phyloP scores from a whole-genome alignment of 306 rosid genomes.

The Pueraria montana region DNA sequence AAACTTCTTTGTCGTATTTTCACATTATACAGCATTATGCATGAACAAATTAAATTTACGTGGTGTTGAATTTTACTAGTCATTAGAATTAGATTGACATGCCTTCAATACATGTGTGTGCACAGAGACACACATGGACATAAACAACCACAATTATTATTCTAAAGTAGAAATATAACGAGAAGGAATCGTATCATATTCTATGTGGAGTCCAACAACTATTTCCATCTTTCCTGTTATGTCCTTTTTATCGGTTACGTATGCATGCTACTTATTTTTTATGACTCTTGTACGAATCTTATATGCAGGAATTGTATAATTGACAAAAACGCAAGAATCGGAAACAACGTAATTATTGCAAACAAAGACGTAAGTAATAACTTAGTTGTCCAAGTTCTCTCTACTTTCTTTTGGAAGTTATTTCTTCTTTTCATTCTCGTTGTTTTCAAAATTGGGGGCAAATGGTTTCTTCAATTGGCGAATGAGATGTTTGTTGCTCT shows the following conservation, averaged over 20 bases:
- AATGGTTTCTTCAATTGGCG: not conserved
- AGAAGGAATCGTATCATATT: too few species aligned
- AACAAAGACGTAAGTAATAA: conserved; percentile 62
- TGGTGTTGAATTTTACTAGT: not conserved
- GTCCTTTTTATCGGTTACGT: not conserved
- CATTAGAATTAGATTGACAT: conserved; percentile 1
- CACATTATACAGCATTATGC: not conserved
- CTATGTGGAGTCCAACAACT: too few species aligned
- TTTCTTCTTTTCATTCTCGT: not conserved
- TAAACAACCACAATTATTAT: too few species aligned
- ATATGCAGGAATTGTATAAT: conserved; percentile 64
- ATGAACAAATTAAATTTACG: not conserved
- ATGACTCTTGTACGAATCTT: conserved; percentile 20
- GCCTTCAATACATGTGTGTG: not conserved
- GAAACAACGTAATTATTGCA: conserved; percentile 60
- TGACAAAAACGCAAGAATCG: conserved; percentile 67
- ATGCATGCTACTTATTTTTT: not conserved
- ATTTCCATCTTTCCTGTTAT: conserved; percentile 23
- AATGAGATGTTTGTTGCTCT: not conserved
- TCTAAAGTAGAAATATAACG: too few species aligned
- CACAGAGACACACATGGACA: not conserved
- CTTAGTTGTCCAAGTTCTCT: conserved; percentile 1
- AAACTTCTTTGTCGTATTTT: conserved; percentile 25
- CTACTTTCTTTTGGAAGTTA: not conserved
- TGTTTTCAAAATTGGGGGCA: not conserved